Base-by-base conservation (phyloP, 2,329 filamentous ascomycete genomes). In the Xylariaceae sp. region DNA sequence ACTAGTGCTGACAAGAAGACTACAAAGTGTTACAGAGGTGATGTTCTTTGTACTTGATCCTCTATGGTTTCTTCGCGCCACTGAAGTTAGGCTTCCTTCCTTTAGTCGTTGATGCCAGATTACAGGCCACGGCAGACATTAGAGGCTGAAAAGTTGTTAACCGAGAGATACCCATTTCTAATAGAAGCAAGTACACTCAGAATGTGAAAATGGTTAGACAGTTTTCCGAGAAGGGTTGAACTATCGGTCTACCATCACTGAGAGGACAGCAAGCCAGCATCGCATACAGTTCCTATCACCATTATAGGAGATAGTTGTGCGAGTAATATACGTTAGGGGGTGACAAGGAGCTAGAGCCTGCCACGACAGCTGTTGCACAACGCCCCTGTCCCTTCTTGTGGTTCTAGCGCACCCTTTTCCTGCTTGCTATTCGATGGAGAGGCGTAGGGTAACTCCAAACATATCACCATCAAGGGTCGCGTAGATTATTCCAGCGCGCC, bases 351-450 rank as follows among this genome's bases (percentile, higher is more conserved):
- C 45, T 45, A 55, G 45, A 37, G 24, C 14, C 46, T 56, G 29
- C 40, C 40, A 51, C 34, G 17, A 36, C 40, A 43, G 40, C 34
- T 52, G 46, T 17, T 26, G 36, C 52, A 45, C 29, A n/a, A 48
- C 26, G 36, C 47, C 56, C 46, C 52, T 56, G 36, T 44, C 34
- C 51, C 6, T 46, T 28, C 40, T 36, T 50, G 17, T 41, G 16
- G 14, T 40, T 31, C 37, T 54, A 50, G 44, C 44, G 40, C 29
- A 16, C 37, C 33, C 23, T 8, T 50, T 37, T 49, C 11, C 34
- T 26, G 16, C 31, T 14, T 31, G 26, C 31, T 39, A 51, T 56
- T 52, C n/a, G 52, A 37, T 17, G 14, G 7, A 21, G n/a, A 33
- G 40, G 17, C 6, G 28, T 4, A 9, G 23, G 33, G 44, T 28